phyloP scores from a whole-genome alignment of 1,284 basidiomycete species.

The Microbotryum saponariae region DNA sequence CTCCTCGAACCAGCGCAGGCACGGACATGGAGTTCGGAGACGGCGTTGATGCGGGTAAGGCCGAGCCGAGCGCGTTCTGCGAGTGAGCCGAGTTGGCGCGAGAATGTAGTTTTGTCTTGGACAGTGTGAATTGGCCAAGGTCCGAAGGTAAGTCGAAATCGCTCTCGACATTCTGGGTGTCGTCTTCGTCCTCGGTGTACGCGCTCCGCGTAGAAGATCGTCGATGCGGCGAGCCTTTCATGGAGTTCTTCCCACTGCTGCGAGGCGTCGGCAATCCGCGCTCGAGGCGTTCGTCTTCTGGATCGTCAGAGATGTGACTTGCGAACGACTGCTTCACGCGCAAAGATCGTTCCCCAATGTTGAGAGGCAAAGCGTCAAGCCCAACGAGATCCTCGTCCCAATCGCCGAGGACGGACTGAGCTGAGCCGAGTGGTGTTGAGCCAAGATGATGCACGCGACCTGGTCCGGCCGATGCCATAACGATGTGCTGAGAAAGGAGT shows the following conservation, averaged over 20 bases:
- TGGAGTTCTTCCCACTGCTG: constrained; percentile 65
- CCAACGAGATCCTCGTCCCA: constrained; percentile 36
- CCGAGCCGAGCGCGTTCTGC: no score
- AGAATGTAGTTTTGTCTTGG: background rate
- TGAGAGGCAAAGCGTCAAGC: constrained; percentile 34
- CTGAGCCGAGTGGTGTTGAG: constrained; percentile 15
- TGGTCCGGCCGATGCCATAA: background rate
- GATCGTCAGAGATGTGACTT: constrained; percentile 56
- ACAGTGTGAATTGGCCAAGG: constrained; percentile 5
- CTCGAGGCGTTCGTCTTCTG: constrained; percentile 57
- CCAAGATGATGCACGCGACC: constrained; percentile 17
- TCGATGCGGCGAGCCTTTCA: constrained; percentile 45
- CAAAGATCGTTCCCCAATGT: constrained; percentile 40
- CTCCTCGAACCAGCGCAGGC: background rate
- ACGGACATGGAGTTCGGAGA: no score
- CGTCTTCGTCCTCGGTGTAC: constrained; percentile 37
- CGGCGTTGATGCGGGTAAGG: no score
- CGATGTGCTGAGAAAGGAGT: constrained; percentile 12
- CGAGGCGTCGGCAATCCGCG: constrained; percentile 44
- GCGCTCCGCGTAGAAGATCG: constrained; percentile 22
- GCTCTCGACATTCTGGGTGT: constrained; percentile 62
- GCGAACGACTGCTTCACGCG: constrained; percentile 43
- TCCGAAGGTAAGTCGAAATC: constrained; percentile 62
- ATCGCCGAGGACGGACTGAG: constrained; percentile 30
- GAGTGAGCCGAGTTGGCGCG: no score